Conservation (phyloP, 208 protist genomes). For the Acanthamoeba divionensis region DNA sequence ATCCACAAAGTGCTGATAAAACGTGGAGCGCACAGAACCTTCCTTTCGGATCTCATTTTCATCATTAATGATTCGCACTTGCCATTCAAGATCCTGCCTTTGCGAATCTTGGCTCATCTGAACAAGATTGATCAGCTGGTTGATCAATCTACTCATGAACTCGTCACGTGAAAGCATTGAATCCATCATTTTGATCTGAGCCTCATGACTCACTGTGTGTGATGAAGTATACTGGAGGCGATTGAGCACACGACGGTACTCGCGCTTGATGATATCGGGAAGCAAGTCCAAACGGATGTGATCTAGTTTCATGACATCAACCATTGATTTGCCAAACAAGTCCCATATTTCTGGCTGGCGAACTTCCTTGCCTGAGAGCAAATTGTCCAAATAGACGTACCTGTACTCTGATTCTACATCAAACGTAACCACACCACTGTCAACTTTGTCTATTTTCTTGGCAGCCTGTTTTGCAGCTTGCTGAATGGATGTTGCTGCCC, state of each 20-base stretch:
- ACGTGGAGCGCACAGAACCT: not conserved
- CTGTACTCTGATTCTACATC: not conserved
- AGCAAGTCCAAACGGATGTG: not conserved
- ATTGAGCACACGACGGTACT: not conserved
- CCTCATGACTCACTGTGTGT: not conserved
- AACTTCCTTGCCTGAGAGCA: not conserved
- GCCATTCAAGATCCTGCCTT: not conserved
- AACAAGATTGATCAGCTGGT: not conserved
- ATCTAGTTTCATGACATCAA: not conserved
- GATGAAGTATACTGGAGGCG: not conserved
- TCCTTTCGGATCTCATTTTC: not conserved
- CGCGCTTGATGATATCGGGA: not conserved
- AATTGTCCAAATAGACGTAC: slow-evolving; percentile 34
- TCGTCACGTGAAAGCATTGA: not conserved
- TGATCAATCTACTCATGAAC: not conserved
- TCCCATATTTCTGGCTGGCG: not conserved
- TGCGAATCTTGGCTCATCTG: not conserved
- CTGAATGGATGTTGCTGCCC: too few species aligned
- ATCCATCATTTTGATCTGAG: not conserved
- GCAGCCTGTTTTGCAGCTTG: too few species aligned
- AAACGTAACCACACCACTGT: not conserved
- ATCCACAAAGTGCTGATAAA: not conserved
- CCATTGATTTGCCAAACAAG: not conserved
- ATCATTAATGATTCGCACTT: not conserved
- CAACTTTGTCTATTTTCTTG: too few species aligned